phyloP scores from a whole-genome alignment of 2,329 filamentous ascomycete genomes.

The Onygenales sp. region DNA sequence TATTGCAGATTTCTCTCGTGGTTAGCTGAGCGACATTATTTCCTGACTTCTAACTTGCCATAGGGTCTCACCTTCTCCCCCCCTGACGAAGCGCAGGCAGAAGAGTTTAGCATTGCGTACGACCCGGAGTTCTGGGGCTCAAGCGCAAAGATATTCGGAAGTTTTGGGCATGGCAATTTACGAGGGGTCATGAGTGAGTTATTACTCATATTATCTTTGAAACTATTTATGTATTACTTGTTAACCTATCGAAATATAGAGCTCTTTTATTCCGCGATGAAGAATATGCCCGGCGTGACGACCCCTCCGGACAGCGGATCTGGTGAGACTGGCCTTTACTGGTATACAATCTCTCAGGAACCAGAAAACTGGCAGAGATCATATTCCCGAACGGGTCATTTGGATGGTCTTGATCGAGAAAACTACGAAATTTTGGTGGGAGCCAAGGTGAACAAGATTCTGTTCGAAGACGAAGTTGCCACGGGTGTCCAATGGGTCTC shows the following conservation, averaged over 20 bases:
- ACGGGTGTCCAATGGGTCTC: neutral
- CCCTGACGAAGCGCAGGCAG: neutral
- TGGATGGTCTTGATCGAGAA: neutral
- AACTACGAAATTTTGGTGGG: neutral
- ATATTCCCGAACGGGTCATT: neutral
- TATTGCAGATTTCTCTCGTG: neutral
- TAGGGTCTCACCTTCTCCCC: neutral
- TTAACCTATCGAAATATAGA: neutral
- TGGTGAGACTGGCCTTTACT: neutral
- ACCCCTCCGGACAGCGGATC: neutral
- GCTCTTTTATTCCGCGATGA: neutral
- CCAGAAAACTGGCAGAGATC: neutral
- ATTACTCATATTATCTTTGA: neutral
- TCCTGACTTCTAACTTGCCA: neutral
- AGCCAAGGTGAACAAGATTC: neutral
- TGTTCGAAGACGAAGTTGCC: neutral
- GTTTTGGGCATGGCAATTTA: neutral
- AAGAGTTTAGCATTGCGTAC: slow-evolving; percentile 1
- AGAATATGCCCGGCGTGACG: neutral
- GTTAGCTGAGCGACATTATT: neutral
- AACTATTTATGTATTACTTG: neutral
- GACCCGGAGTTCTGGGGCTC: slow-evolving; percentile 1
- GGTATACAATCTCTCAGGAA: neutral
- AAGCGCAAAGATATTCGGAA: neutral
- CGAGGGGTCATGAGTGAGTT: slow-evolving; percentile 1